Evolutionary conservation across 768 basidiomycete genomes (phyloP).

Genomic region (Tricholoma hemisulphureum): DNA sequence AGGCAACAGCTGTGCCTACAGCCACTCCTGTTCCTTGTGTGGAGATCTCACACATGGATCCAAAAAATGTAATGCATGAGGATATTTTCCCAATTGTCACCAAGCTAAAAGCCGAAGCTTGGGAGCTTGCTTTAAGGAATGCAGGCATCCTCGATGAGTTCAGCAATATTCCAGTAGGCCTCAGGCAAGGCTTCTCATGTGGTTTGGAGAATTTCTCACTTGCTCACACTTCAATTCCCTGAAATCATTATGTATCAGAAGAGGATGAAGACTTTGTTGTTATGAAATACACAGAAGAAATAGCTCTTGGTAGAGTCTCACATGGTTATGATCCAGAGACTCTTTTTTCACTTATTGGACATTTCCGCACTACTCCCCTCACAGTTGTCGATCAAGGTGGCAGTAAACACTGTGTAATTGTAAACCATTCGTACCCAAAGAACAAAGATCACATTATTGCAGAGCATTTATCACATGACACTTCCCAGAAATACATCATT

Average conservation of each 20-base stretch:
- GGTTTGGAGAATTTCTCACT: slow-evolving; percentile 10
- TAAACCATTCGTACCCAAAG: slow-evolving; percentile 19
- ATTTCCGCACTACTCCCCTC: slow-evolving; percentile 25
- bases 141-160: not conserved
- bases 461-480: not conserved
- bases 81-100: slow-evolving; percentile 15
- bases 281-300: slow-evolving; percentile 14
- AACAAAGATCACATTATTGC: not conserved
- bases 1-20: not conserved
- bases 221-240: slow-evolving; percentile 8
- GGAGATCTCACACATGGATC: slow-evolving; percentile 8
- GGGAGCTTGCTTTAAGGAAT: slow-evolving; percentile 1
- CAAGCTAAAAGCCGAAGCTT: slow-evolving; percentile 10
- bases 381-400: slow-evolving; percentile 22
- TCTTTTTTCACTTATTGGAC: slow-evolving; percentile 20
- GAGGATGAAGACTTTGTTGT: slow-evolving; percentile 10
- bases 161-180: slow-evolving; percentile 11
- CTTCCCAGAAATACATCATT: not conserved
- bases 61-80: slow-evolving; percentile 3
- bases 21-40: slow-evolving; percentile 18
- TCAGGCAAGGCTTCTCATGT: slow-evolving; percentile 19
- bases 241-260: slow-evolving; percentile 12
- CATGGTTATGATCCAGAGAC: slow-evolving; percentile 8
- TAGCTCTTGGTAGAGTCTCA: slow-evolving; percentile 10
- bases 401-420: slow-evolving; percentile 23